These are phyloP conservation scores for Taxillus chinensis DNA, from an alignment of 164 flowering plant genomes.

Conservation along the genomic window DNA sequence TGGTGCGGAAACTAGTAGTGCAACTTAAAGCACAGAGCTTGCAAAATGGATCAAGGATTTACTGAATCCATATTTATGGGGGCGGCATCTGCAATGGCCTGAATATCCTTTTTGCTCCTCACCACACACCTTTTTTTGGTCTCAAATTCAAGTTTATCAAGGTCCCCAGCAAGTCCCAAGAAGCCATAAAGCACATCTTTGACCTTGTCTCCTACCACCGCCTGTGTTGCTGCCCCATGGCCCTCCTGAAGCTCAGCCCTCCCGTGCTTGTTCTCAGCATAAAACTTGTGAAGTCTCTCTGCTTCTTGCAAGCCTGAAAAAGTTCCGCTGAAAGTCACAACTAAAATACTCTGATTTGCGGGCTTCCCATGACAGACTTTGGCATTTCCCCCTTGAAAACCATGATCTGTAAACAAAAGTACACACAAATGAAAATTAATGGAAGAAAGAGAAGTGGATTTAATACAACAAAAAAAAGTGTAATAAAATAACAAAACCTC, in stretches of 20 bases:
- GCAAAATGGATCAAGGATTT: no score
- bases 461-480: no score
- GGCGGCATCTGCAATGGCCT: conserved; percentile 40
- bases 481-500: not conserved
- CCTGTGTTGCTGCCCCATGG: conserved; percentile 4
- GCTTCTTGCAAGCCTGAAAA: conserved; percentile 65
- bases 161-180: conserved; percentile 49
- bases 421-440: not conserved
- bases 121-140: conserved; percentile 34
- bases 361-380: conserved; percentile 46
- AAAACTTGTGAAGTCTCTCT: conserved; percentile 42
- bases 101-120: conserved; percentile 60
- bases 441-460: not conserved
- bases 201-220: conserved; percentile 9
- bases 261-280: conserved; percentile 36
- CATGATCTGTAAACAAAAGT: conserved; percentile 36
- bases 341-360: conserved; percentile 46
- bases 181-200: conserved; percentile 42
- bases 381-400: conserved; percentile 28
- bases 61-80: conserved; percentile 15
- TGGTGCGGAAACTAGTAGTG: no score
- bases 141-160: conserved; percentile 48
- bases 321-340: conserved; percentile 42
- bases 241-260: conserved; percentile 31
- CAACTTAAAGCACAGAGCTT: no score